Base-by-base conservation (phyloP, 495 filamentous ascomycete genomes). In the Echria macrotheca region DNA sequence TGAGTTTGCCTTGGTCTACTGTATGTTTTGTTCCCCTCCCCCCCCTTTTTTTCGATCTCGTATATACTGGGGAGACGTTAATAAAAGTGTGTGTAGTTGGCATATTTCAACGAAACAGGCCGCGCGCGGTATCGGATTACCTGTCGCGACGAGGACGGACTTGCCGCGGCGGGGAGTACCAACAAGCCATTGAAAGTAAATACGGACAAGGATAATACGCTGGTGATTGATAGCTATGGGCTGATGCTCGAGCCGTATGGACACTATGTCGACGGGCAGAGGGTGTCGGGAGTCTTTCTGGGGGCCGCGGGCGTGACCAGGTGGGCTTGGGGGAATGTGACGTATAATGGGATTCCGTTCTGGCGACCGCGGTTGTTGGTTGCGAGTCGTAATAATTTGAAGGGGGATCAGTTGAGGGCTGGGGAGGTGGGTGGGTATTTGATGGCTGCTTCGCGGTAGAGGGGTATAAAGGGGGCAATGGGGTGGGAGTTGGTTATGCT, bases 251-350 rank as follows among this genome's bases (percentile, higher is more conserved):
- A 54, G 51, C 51, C 51, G 29, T 54, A 54, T 46, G 64, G 63
- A 47, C 60, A 67, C 42, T 65, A 64, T 22, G n/a, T 65, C 39
- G 54, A 51, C n/a, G 59, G 51, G 15, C 49, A 29, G 19, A 63
- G 60, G 49, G 57, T 63, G 45, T 55, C 58, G 2, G 66, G 63
- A 1, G 59, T 65, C 1, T 63, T 57, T 32, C 41, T 63, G 0
- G 59, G 60, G 1, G 51, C 31, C 1, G 44, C 38, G 8, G 45
- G 45, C 14, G 28, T 39, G 44, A 49, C 45, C 12, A 10, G 21
- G 3, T 54, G 51, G 47, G 51, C 44, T 5, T 46, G 15, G 15
- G 18, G 11, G 4, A 5, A 15, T 4, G 31, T 24, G 1, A 35
- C 44, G 17, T 10, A 18, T 18, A 33, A 32, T 12, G 44, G 29